These are phyloP conservation scores for Scenedesmus sp. DNA, from an alignment of 163 green algal genomes.

Conservation along the genomic window DNA sequence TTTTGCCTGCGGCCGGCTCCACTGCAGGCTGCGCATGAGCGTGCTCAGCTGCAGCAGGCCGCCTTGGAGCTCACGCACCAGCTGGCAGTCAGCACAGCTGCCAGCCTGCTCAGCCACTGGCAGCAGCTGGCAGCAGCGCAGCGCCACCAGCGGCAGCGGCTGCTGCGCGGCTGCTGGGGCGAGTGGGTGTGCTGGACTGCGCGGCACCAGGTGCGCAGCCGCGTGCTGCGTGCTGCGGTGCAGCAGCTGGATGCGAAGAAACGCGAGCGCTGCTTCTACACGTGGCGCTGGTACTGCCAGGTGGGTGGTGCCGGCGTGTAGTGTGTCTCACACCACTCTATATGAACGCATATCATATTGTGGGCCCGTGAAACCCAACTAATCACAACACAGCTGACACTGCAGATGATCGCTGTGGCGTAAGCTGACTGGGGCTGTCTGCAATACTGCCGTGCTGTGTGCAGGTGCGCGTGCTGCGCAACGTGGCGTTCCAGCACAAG, in stretches of 20 bases:
- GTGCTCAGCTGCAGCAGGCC: not conserved
- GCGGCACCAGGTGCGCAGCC: not conserved
- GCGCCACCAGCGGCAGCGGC: not conserved
- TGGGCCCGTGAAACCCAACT: too few relatives aligned
- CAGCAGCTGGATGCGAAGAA: constrained; percentile 8
- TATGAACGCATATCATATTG: not conserved
- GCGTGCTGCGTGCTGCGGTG: constrained; percentile 28
- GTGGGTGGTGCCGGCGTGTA: not conserved
- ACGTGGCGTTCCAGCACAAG: constrained; percentile 58
- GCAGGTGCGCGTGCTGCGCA: constrained; percentile 53
- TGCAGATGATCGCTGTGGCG: too few relatives aligned
- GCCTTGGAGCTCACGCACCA: constrained; percentile 25
- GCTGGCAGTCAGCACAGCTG: not conserved
- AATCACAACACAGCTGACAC: too few relatives aligned
- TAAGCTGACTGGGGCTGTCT: too few relatives aligned
- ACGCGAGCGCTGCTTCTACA: constrained; percentile 37
- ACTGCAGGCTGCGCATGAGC: constrained; percentile 22
- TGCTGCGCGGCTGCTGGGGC: not conserved
- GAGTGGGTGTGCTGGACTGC: constrained; percentile 43
- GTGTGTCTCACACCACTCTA: not conserved
- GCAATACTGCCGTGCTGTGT: not conserved
- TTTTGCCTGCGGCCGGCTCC: not conserved
- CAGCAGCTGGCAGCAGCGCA: not conserved
- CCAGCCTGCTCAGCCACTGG: constrained; percentile 17
- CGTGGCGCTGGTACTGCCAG: constrained; percentile 54